Base-by-base conservation (phyloP, 2,329 filamentous ascomycete species). In the Chaetothyriales sp. region DNA sequence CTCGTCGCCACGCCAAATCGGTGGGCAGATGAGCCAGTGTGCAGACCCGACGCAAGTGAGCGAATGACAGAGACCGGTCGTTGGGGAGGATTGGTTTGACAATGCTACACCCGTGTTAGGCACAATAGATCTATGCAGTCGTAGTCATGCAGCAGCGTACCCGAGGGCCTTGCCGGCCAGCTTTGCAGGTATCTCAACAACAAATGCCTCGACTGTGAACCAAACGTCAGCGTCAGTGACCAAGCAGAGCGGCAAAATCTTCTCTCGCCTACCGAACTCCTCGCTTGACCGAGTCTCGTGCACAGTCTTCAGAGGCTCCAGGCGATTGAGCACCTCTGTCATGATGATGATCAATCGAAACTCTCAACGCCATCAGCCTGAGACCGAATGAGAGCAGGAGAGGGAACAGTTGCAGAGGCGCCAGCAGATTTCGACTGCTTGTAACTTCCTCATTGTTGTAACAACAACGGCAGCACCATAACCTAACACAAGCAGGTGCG, bases 131-230 rank as follows among this genome's bases (percentile, higher is more conserved):
- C 44, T 36, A 19, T 50, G 48, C 43, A 47, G 43, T 7, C 12
- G 39, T 32, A 9, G 15, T 18, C 22, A 36, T 42, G 28, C 18
- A 18, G 12, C n/a, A 18, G 53, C 64, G 52, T 58, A 71, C 70
- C 70, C 68, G 48, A 68, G 60, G 45, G 70, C 68, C 53, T 67
- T 68, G 18, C 67, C 68, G 8, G 70, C 69, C 49, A 63, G 61
- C 59, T 68, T 71, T 45, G 69, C 61, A 44, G 68, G 66, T 51
- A 73, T 66, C 59, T 71, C 69, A 18, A 66, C 65, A 46, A 68
- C 66, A 49, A 68, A 69, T 12, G 69, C 70, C 48, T 70, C 64
- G 26, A 57, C 70, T 72, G 52, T 43, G 22, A 43, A 5, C 2
- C 22, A 6, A 39, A 15, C 22, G 49, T 55, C 39, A 59, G n/a